Evolutionary conservation across 768 basidiomycete genomes (phyloP).

Genomic region (Lactifluus rugatus): DNA sequence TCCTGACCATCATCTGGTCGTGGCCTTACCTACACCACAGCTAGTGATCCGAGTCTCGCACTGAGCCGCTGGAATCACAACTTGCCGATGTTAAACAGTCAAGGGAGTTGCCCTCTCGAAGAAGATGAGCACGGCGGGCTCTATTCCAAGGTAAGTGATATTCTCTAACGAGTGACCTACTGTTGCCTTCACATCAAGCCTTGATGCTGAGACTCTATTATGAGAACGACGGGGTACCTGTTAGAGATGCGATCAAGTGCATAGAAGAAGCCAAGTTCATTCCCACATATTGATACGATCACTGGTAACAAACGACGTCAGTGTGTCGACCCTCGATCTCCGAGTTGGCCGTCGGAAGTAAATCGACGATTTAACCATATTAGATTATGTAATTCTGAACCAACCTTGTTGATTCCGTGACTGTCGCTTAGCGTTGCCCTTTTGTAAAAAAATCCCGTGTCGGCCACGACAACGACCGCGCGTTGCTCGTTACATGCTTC

Average conservation of each 20-base stretch:
- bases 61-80: neutral
- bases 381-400: constrained; percentile 11
- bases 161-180: neutral
- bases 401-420: neutral
- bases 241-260: too few species aligned
- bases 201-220: neutral
- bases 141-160: neutral
- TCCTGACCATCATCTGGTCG: neutral
- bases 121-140: neutral
- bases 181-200: neutral
- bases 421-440: neutral
- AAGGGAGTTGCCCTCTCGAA: neutral
- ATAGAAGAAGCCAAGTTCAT: too few species aligned
- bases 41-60: neutral
- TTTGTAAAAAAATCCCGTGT: neutral
- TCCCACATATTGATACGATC: neutral
- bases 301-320: too few species aligned
- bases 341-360: neutral
- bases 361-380: neutral
- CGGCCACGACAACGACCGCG: constrained; percentile 6
- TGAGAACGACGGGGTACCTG: too few species aligned
- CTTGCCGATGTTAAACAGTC: neutral
- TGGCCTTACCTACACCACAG: neutral
- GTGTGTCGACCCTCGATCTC: too few species aligned
- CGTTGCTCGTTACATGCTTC: constrained; percentile 17